A percentile compares a stretch with the other conserved stretches of the same genome.
These are phyloP conservation scores for Alternaria sp. DNA, from an alignment of 2,329 filamentous ascomycete genomes.

Conservation along the genomic window DNA sequence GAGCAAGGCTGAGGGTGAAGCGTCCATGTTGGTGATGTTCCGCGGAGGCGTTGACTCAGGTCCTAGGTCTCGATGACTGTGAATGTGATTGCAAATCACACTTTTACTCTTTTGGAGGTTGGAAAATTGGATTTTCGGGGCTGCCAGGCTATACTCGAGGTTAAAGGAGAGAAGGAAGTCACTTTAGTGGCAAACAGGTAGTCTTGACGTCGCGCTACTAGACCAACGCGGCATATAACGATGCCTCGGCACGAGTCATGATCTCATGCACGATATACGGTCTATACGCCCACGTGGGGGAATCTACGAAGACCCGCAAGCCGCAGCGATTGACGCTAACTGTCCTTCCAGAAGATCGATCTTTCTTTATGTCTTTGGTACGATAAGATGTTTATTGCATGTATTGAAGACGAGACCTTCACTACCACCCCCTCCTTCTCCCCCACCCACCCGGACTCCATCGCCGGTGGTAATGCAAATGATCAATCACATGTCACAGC, in stretches of 20 bases:
- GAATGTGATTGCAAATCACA: neutral
- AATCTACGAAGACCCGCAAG: neutral
- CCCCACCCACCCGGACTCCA: neutral
- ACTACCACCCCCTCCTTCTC: neutral
- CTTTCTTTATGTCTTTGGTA: neutral
- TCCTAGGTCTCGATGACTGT: neutral
- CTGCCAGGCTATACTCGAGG: neutral
- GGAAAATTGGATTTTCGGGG: neutral
- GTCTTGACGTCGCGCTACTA: conserved; percentile 23
- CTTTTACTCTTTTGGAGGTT: neutral
- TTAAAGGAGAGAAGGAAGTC: neutral
- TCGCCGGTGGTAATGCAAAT: neutral
- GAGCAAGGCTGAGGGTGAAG: conserved; percentile 42
- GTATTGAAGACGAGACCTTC: neutral
- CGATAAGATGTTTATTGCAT: neutral
- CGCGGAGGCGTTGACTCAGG: neutral
- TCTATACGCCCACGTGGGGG: conserved; percentile 2
- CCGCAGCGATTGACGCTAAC: neutral
- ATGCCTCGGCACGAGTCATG: conserved; percentile 22
- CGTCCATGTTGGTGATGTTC: conserved; percentile 36
- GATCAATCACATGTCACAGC: neutral
- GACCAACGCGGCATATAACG: neutral
- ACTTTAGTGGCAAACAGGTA: conserved; percentile 8
- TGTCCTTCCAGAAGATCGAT: neutral
- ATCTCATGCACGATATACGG: conserved; percentile 2